Evolutionary conservation across 768 basidiomycete species (phyloP), one percentile per base, ranked within the genome.

Genomic region (Lentinula sp.): DNA sequence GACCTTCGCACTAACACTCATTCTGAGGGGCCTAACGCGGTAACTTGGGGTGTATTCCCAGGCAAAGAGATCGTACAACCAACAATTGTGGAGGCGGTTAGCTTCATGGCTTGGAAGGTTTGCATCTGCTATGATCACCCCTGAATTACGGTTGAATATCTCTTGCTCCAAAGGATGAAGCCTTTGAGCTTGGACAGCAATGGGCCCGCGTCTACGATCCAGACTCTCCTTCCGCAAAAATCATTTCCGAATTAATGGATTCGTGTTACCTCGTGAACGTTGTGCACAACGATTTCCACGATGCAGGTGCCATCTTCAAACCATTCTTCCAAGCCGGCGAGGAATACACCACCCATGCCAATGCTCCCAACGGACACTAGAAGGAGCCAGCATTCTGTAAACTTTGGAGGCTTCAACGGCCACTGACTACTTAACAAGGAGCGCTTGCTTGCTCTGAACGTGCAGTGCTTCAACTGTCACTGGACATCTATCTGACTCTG

Each of bases 101-200:
- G 93, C 70, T 97, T 97, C 80, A 95, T 96, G 91, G 95, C 95
- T 15, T 97, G 95, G 95, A 96, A 96, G 85, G 91, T 87, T 56
- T 45, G 80, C 72, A 20, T 55, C 53, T 36, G 1, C 41, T 32
- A 43, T 60, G 35, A 45, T 20, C 7, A 28, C n/a, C 41, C 49
- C 6, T 10, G 39, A 61, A 28, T 28, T 20, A 8, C 45, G 2
- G 43, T 46, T 61, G 49, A 63, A 55, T 52, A 57, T 67, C 41
- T 55, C 50, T 58, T 20, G 41, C 41, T n/a, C 62, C 5, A 12
- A 63, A 93, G 90, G 95, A 98, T 67, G 95, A 98, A 71, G 95
- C 95, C 8, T 98, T 85, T 66, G 93, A 95, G 70, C 84, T 97
- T 28, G 95, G 95, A 5, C 77, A 82, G 48, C 93, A 95, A 74